These are phyloP conservation scores for Orbilia brochopaga DNA, from an alignment of 2,329 filamentous ascomycete species.

Conservation along the genomic window DNA sequence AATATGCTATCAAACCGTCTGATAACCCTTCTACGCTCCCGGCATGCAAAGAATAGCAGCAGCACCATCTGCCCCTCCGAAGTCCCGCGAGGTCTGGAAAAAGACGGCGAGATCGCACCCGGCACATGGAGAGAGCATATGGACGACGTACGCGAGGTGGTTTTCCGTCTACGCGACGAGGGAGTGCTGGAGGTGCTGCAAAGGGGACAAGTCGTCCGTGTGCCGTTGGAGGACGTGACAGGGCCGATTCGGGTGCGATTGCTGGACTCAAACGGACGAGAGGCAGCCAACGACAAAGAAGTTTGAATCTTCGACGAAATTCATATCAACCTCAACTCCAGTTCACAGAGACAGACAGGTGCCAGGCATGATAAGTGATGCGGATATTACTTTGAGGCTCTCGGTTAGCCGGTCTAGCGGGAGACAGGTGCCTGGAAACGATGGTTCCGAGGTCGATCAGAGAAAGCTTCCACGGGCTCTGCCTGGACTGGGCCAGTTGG, in stretches of 20 bases:
- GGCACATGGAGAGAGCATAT: constrained; percentile 38
- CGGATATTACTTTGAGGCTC: too few relatives aligned
- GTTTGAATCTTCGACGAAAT: too few relatives aligned
- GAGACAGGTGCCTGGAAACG: background rate
- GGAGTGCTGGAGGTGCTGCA: constrained; percentile 30
- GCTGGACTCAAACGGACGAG: background rate
- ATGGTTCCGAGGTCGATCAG: too few relatives aligned
- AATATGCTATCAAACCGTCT: constrained; percentile 7
- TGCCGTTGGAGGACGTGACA: constrained; percentile 16
- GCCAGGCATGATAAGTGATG: too few relatives aligned
- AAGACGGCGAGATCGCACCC: constrained; percentile 11
- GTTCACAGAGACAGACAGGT: too few relatives aligned
- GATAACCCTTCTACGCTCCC: constrained; percentile 6
- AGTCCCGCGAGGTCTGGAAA: constrained; percentile 24
- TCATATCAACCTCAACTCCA: too few relatives aligned
- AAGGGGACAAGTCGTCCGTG: constrained; percentile 16
- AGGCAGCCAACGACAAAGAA: too few relatives aligned
- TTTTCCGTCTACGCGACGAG: constrained; percentile 32
- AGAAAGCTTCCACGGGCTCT: too few relatives aligned
- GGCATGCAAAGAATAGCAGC: constrained; percentile 15
- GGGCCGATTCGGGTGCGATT: constrained; percentile 38
- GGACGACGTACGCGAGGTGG: constrained; percentile 18
- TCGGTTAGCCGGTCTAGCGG: background rate
- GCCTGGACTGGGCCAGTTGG: too few relatives aligned
- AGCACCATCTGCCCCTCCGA: constrained; percentile 33